Base-by-base conservation (phyloP, 495 filamentous ascomycete genomes). In the Podospora australis region DNA sequence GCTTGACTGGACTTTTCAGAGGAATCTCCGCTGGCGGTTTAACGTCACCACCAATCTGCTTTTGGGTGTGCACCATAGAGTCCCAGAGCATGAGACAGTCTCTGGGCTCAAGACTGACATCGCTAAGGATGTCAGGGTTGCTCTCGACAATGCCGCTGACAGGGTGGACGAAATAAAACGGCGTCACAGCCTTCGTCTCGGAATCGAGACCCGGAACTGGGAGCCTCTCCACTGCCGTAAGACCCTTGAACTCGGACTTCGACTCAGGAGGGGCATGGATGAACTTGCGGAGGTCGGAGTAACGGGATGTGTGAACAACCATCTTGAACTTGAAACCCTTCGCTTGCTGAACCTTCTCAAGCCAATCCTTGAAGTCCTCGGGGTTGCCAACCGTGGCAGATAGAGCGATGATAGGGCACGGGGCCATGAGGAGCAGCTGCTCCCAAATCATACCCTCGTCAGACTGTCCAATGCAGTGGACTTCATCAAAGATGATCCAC, bases 401-500 rank as follows among this genome's bases (percentile, higher is more conserved):
- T 4, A 91, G 71, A 1, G 86, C 86, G 49, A 91, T 83, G 39
- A 91, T 87, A 0, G 83, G 86, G 54, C 86, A 88, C 7, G 86
- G 83, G 0, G 86, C 73, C 22, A 87, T 66, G 1, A 90, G 73
- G 10, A 90, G 68, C 7, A 91, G 70, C 54, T 91, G 86, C 53
- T 91, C 86, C 86, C 86, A 91, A 1, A 91, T 71, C 9, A 88
- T 66, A 43, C 86, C 86, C 56, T 91, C 86, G 14, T 89, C 80
- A 2, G 81, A 75, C 60, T 88, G 81, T 0, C 85, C 84, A 46
- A 90, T 88, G 13, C 74, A 87, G 60, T 91, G 86, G n/a, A 90
- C 78, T 64, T 90, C 86, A 52, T 91, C 87, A 47, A 89, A 89
- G 28, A 90, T 90, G 55, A 90, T 88, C 11, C 83, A 71, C 46